Evolutionary conservation across 164 flowering plant genomes (phyloP), one percentile per base, ranked within the genome.

Genomic region (Annona squamosa): DNA sequence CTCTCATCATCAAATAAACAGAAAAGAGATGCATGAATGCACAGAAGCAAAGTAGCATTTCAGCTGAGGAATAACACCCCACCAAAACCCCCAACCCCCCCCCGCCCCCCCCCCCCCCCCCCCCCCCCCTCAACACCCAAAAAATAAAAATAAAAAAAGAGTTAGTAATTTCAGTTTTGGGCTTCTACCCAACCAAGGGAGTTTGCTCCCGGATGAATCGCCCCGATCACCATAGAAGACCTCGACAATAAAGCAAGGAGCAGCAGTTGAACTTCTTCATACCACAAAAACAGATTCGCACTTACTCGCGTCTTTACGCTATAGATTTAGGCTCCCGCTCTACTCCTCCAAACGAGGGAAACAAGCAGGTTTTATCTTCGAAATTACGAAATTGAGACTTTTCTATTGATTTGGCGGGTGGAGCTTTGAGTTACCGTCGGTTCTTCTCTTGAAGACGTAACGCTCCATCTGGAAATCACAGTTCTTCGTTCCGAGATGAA

Each of bases 391-490:
- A 26, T 26, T 26, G 37, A 26, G 37, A 26, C 37, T 26, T 26
- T 26, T 26, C 37, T 26, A 26, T 26, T 26, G 37, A 26, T 26
- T 26, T 26, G 37, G 37, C 37, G 37, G 37, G 37, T 26, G 37
- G 37, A 4, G 9, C 9, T 48, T 48, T 48, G 4, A 48, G 52
- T 52, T 63, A 89, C 93, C 96, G 73, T 91, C 93, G 48, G 73
- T 78, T 37, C 96, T 84, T 72, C 93, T 81, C 86, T 91, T 88
- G 88, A 87, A 89, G 67, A 87, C 89, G 75, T 89, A 90, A 2
- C 93, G 89, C 69, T 90, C 96, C 96, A 90, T 90, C 84, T 90
- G 93, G 75, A 82, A 90, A 68, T 90, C 88, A 61, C 93, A 89
- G 83, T 90, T 89, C 72, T 89, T 90, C 71, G 95, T 90, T 44